Conservation (phyloP, 441 rosid genomes). For the Pelargonium fulgidum region DNA sequence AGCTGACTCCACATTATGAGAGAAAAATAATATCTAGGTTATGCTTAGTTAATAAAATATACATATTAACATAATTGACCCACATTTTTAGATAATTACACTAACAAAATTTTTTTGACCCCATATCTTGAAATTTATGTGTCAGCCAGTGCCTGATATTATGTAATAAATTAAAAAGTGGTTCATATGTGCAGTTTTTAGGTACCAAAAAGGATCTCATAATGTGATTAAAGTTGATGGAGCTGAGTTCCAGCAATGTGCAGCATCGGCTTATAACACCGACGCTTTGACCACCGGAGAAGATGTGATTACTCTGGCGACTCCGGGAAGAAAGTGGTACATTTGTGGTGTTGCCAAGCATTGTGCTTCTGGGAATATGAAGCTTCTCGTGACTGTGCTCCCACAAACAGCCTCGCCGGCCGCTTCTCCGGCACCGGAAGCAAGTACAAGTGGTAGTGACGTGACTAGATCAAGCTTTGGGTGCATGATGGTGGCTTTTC, state of each 20-base stretch:
- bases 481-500: background rate
- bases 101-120: too few relatives aligned
- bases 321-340: conserved; percentile 9
- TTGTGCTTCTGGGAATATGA: background rate
- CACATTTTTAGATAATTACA: too few relatives aligned
- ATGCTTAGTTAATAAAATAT: too few relatives aligned
- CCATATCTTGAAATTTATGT: too few relatives aligned
- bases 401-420: background rate
- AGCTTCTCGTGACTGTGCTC: conserved; percentile 3
- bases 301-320: background rate
- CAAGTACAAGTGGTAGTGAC: background rate
- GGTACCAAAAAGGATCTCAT: background rate
- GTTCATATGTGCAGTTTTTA: background rate
- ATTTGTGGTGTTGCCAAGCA: conserved; percentile 4
- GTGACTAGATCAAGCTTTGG: background rate
- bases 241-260: conserved; percentile 1
- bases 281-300: background rate
- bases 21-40: too few relatives aligned
- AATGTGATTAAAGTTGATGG: conserved; percentile 2
- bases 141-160: too few relatives aligned
- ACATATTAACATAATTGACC: too few relatives aligned
- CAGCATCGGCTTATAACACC: background rate
- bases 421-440: background rate
- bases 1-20: too few relatives aligned
- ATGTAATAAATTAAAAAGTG: too few relatives aligned